Base-by-base conservation (phyloP, 352 stramenopile genomes). In the Globisporangium solare region DNA sequence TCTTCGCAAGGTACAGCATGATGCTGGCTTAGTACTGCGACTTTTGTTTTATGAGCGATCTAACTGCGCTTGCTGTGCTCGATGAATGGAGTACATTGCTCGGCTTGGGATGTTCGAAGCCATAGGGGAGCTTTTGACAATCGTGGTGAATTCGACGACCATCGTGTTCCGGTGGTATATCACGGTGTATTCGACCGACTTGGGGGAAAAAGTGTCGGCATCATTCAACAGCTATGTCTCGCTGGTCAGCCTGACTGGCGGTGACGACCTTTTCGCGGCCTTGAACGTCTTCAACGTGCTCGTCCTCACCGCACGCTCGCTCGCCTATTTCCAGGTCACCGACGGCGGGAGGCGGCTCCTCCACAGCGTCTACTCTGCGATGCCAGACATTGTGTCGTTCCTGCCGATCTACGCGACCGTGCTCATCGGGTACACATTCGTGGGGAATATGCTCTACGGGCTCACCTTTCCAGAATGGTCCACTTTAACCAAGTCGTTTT, bases 311-410 rank as follows among this genome's bases (percentile, higher is more conserved):
- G 67, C 48, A 5, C 70, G 79, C 14, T 70, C 73, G 3, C 73
- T 89, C 43, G 87, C 85, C 42, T 89, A 82, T 57, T 88, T 89
- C 57, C 75, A 88, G 48, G 69, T 89, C 42, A 88, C 76, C 0
- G 80, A 77, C 54, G 79, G 79, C 7, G 79, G 79, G 0, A 63
- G 68, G 3, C 65, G 76, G 2, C 71, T 89, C 15, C 83, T 87
- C 64, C 60, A 67, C 24, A 89, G 79, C 61, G 66, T 89, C 6
- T 81, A 83, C 56, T 70, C 68, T 6, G 74, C 76, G 7, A 83
- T 89, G 76, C 76, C 76, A 17, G 76, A 89, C 54, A 67, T 89
- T 15, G 56, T 82, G 41, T 86, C 73, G n/a, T 89, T 89, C 65
- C 58, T 83, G 1, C 79, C 79, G 14, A 89, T 89, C 37, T 89